phyloP scores from a whole-genome alignment of 306 rosid species.

The Ormosia emarginata region DNA sequence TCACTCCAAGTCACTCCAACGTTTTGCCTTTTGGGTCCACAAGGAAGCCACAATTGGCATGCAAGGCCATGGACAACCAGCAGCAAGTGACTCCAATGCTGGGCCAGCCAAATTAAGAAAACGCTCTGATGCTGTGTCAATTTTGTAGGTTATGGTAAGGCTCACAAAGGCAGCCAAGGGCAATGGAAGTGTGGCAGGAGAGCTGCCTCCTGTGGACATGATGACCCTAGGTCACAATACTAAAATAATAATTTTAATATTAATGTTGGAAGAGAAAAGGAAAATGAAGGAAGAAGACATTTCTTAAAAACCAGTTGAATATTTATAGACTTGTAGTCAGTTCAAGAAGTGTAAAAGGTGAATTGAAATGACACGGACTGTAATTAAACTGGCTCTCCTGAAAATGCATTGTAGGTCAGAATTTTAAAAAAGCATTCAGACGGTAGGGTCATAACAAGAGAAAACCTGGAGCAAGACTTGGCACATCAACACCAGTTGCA shows the following conservation, averaged over 20 bases:
- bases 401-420: slow-evolving; percentile 5
- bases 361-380: not conserved
- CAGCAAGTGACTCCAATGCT: slow-evolving; percentile 84
- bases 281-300: slow-evolving; percentile 3
- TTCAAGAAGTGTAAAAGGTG: slow-evolving; percentile 5
- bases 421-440: not conserved
- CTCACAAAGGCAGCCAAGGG: slow-evolving; percentile 98
- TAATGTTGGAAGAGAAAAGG: slow-evolving; percentile 14
- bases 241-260: not conserved
- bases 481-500: slow-evolving; percentile 91
- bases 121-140: slow-evolving; percentile 74
- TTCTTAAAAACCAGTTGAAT: not conserved
- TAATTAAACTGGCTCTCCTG: not conserved
- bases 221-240: slow-evolving; percentile 6
- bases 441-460: not conserved
- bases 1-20: slow-evolving; percentile 96
- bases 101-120: slow-evolving; percentile 93
- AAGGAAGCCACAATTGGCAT: slow-evolving; percentile 98
- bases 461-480: slow-evolving; percentile 90
- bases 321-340: not conserved
- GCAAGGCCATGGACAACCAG: slow-evolving; percentile 99
- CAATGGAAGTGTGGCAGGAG: slow-evolving; percentile 92
- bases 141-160: slow-evolving; percentile 91
- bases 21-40: slow-evolving; percentile 95
- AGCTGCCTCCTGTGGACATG: slow-evolving; percentile 60